Base-by-base conservation (phyloP, 495 filamentous ascomycete genomes). In the Penicillium herquei region DNA sequence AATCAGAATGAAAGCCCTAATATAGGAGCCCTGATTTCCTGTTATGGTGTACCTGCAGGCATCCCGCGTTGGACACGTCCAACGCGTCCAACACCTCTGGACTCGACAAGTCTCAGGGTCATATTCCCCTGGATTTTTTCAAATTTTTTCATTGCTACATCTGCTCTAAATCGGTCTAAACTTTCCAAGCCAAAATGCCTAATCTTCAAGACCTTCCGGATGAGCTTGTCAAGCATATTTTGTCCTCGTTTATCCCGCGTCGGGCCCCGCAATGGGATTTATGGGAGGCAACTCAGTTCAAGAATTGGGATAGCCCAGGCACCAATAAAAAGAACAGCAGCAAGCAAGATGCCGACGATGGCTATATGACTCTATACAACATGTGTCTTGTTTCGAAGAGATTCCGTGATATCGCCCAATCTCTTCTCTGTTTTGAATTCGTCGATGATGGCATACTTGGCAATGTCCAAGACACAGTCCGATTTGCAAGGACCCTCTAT, bases 391-490 rank as follows among this genome's bases (percentile, higher is more conserved):
- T 70, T 33, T 66, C 61, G 2, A 58, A 49, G 9, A 17, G 18
- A 26, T 62, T 63, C 9, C 57, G 63, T 8, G 59, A 61, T 5
- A 18, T 68, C 7, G 65, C 59, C 1, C 65, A 70, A 39, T 65
- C 68, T 39, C 49, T 68, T 14, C 45, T 70, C 18, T 66, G 63
- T 33, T 49, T 39, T 0, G 32, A 63, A 7, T 54, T 62, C 31
- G 31, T 16, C 7, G 54, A 67, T 31, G 51, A 56, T 35, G 56
- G 45, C 35, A 14, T 39, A 13, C 10, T 11, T 14, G 45, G 44
- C 4, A 45, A 51, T 40, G 26, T 45, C 10, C 12, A 3, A 3
- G 40, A 40, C 11, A 54, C 59, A 0, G 33, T 62, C 18, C 11
- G 17, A 6, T 65, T 68, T 37, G 54, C 53, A 32, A 58, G 37